Percentiles rank a stretch among this genome's conserved stretches.
Conservation (phyloP, 176 grass and related monocot species). For the Hordeum marinum region DNA sequence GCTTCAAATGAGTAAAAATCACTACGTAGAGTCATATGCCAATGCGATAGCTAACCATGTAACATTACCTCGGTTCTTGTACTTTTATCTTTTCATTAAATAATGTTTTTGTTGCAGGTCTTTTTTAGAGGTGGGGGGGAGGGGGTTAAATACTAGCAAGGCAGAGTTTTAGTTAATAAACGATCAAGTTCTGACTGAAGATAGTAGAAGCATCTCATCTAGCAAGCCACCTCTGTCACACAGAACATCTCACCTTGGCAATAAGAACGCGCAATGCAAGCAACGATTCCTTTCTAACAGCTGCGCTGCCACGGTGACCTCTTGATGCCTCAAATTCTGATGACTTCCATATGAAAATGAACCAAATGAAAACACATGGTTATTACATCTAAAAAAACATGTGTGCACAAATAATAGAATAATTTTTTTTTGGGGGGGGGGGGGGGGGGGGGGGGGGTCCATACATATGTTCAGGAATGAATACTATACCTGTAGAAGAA, state of each 20-base stretch:
- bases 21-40: too few relatives aligned
- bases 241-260: conserved; percentile 60
- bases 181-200: neutral
- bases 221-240: neutral
- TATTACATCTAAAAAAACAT: neutral
- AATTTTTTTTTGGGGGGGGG: neutral
- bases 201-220: neutral
- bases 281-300: conserved; percentile 81
- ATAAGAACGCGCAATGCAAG: conserved; percentile 72
- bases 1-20: neutral
- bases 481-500: conserved; percentile 71
- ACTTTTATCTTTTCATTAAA: conserved; percentile 16
- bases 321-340: conserved; percentile 83
- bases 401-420: neutral
- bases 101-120: neutral
- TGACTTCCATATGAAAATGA: conserved; percentile 47
- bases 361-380: conserved; percentile 11
- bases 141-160: neutral
- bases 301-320: conserved; percentile 72
- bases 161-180: neutral
- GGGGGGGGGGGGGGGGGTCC: too few relatives aligned
- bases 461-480: neutral
- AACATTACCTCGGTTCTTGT: neutral
- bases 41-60: neutral
- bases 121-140: neutral